Evolutionary conservation across 352 stramenopile genomes (phyloP).

Genomic region (Phytophthora nicotianae): DNA sequence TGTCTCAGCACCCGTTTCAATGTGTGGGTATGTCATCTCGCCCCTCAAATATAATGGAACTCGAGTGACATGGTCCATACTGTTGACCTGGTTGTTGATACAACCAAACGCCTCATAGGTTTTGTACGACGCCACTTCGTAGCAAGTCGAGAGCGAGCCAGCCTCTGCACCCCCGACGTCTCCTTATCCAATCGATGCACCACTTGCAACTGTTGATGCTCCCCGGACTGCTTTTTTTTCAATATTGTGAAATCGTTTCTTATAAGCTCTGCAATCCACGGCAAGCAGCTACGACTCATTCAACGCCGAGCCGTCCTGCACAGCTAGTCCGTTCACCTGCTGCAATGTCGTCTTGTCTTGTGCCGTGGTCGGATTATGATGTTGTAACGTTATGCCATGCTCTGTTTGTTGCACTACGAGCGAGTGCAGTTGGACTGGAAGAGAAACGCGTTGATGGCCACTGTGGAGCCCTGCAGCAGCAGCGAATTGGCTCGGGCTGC

Average conservation of each 20-base stretch:
- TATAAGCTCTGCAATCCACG: slow-evolving; percentile 32
- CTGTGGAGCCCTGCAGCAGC: slow-evolving; percentile 41
- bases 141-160: slow-evolving; percentile 71
- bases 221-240: neutral
- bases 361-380: neutral
- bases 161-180: slow-evolving; percentile 67
- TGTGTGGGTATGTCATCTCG: slow-evolving; percentile 43
- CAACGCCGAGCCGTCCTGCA: slow-evolving; percentile 59
- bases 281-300: slow-evolving; percentile 54
- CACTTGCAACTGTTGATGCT: slow-evolving; percentile 33
- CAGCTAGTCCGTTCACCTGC: slow-evolving; percentile 55
- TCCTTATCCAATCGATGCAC: slow-evolving; percentile 80
- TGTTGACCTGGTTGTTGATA: neutral
- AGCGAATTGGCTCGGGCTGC: slow-evolving; percentile 37
- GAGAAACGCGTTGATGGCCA: slow-evolving; percentile 60
- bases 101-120: slow-evolving; percentile 68
- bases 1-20: slow-evolving; percentile 28
- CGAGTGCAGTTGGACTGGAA: slow-evolving; percentile 41
- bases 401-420: slow-evolving; percentile 1
- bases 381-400: neutral
- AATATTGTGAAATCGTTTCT: neutral
- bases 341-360: slow-evolving; percentile 23
- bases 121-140: slow-evolving; percentile 43
- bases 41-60: slow-evolving; percentile 28
- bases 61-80: slow-evolving; percentile 5